These are phyloP conservation scores for Yarrowia deformans DNA, from an alignment of 805 yeast species.

Conservation along the genomic window DNA sequence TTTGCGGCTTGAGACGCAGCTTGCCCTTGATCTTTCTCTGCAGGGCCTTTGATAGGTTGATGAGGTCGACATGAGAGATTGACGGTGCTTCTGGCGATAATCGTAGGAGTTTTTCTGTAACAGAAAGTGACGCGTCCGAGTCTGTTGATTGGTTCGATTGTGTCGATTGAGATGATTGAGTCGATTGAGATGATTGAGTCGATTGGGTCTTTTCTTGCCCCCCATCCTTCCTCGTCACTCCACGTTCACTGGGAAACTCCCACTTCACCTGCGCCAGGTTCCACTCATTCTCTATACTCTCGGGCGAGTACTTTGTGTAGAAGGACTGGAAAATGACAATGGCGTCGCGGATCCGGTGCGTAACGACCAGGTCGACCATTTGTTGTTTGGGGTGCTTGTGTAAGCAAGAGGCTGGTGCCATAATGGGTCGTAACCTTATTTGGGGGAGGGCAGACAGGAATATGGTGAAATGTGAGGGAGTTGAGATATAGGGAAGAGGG, in stretches of 20 bases:
- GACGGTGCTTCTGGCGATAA: not conserved
- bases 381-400: not conserved
- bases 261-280: conserved; percentile 23
- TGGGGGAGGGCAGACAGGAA: not conserved
- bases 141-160: not conserved
- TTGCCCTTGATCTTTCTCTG: conserved; percentile 27
- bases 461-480: not conserved
- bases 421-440: not conserved
- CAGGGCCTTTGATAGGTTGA: conserved; percentile 37
- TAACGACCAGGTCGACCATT: conserved; percentile 34
- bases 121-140: not conserved
- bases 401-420: not conserved
- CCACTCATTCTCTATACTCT: not conserved
- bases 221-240: not conserved
- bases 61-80: conserved; percentile 22
- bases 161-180: not conserved
- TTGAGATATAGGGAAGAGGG: not conserved
- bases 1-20: conserved; percentile 15
- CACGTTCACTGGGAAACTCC: conserved; percentile 12
- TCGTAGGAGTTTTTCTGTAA: not conserved
- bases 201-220: not conserved
- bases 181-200: not conserved
- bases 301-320: not conserved
- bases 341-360: conserved; percentile 38
- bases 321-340: conserved; percentile 31